Conservation (phyloP, 352 stramenopile species). For the Phytophthora sp. region DNA sequence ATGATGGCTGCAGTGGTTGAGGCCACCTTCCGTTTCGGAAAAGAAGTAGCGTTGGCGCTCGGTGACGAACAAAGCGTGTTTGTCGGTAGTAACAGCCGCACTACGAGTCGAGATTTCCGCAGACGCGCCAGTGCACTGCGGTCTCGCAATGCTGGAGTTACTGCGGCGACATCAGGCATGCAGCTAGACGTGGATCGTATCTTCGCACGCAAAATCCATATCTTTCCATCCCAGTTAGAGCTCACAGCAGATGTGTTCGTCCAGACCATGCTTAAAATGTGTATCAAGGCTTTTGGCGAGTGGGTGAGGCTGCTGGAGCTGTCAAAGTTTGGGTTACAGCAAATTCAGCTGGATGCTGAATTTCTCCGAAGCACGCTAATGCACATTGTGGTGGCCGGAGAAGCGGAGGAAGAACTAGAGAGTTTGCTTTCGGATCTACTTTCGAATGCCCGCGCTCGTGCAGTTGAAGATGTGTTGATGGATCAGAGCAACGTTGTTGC, state of each 20-base stretch:
- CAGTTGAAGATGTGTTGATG: constrained; percentile 75
- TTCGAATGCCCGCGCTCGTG: constrained; percentile 74
- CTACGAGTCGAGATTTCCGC: constrained; percentile 65
- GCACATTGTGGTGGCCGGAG: constrained; percentile 50
- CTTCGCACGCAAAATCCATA: constrained; percentile 78
- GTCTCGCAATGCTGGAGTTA: constrained; percentile 53
- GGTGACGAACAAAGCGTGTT: constrained; percentile 67
- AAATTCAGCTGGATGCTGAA: constrained; percentile 83
- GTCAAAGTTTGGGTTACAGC: constrained; percentile 73
- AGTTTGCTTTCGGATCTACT: constrained; percentile 78
- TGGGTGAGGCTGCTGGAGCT: constrained; percentile 67
- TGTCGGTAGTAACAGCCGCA: constrained; percentile 49
- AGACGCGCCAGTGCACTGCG: constrained; percentile 57
- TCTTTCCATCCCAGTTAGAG: constrained; percentile 57
- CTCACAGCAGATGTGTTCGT: constrained; percentile 71
- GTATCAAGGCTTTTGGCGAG: constrained; percentile 80
- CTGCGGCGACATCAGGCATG: constrained; percentile 49
- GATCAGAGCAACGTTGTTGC: constrained; percentile 82
- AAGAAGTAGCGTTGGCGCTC: constrained; percentile 66
- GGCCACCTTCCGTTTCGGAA: constrained; percentile 55
- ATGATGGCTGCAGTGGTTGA: constrained; percentile 70
- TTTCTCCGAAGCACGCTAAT: constrained; percentile 65
- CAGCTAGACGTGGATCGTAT: constrained; percentile 84
- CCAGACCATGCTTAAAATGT: constrained; percentile 76
- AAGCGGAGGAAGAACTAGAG: constrained; percentile 69